phyloP scores from a whole-genome alignment of 2,329 filamentous ascomycete species.

The Botrytis porri region DNA sequence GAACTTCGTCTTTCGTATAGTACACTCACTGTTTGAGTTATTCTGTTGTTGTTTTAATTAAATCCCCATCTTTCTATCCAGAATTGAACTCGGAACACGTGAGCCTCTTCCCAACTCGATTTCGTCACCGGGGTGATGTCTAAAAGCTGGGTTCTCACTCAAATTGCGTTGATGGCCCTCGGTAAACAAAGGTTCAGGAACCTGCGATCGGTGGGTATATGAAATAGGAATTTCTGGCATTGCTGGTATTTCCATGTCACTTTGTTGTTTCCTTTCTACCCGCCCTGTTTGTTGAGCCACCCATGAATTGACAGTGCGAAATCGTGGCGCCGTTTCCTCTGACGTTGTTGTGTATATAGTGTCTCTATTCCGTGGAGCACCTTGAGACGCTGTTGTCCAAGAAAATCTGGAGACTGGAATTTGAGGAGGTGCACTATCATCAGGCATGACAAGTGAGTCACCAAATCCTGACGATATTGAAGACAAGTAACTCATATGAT shows the following conservation, averaged over 20 bases:
- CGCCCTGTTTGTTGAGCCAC: conserved; percentile 61
- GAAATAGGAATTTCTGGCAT: conserved; percentile 32
- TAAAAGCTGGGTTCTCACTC: conserved; percentile 36
- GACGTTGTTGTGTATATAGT: conserved; percentile 37
- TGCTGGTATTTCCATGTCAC: conserved; percentile 35
- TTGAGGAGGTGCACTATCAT: conserved; percentile 34
- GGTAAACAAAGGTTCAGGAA: conserved; percentile 22
- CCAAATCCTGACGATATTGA: conserved; percentile 64
- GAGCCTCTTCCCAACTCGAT: conserved; percentile 31
- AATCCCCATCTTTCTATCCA: conserved; percentile 35
- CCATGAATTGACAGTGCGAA: conserved; percentile 60
- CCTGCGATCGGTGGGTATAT: conserved; percentile 4
- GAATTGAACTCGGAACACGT: conserved; percentile 35
- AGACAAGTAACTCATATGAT: conserved; percentile 46
- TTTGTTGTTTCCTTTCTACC: conserved; percentile 48
- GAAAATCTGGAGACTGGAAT: conserved; percentile 31
- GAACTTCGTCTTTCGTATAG: neutral
- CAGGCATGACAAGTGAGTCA: conserved; percentile 49
- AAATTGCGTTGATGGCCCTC: conserved; percentile 30
- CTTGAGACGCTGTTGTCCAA: conserved; percentile 30
- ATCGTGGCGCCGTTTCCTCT: conserved; percentile 46
- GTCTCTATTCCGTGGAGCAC: conserved; percentile 31
- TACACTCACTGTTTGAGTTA: conserved; percentile 1
- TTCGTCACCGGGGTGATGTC: conserved; percentile 37
- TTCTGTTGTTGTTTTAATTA: conserved; percentile 16